Percentiles rank a stretch among this genome's conserved stretches.
phyloP scores from a whole-genome alignment of 495 filamentous ascomycete species.

The Collariella sp. region DNA sequence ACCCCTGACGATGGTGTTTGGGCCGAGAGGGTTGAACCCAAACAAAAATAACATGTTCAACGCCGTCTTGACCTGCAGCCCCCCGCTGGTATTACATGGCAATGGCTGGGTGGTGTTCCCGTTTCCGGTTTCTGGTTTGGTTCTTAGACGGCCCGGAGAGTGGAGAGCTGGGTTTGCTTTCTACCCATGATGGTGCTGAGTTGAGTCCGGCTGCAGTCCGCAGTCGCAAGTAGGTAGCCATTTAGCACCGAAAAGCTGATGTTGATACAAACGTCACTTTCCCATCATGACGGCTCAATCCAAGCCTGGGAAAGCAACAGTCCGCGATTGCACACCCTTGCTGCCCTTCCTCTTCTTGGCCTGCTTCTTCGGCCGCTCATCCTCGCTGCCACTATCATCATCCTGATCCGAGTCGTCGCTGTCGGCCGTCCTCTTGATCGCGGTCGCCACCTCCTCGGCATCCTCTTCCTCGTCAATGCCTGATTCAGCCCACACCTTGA shows the following conservation, averaged over 20 bases:
- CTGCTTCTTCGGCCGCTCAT: constrained; percentile 35
- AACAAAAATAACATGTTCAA: too few relatives aligned
- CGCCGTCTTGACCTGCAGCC: background rate
- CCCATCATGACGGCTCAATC: constrained; percentile 14
- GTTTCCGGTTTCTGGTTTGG: too few relatives aligned
- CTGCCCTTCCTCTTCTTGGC: constrained; percentile 38
- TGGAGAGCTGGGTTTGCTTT: background rate
- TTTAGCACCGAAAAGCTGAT: constrained; percentile 1
- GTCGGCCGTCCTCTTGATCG: constrained; percentile 36
- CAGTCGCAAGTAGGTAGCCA: background rate
- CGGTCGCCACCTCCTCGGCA: constrained; percentile 39
- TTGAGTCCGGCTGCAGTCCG: background rate
- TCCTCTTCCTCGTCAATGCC: constrained; percentile 35
- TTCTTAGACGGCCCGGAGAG: background rate
- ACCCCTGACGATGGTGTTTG: too few relatives aligned
- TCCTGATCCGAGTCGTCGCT: constrained; percentile 31
- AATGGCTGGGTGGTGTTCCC: background rate
- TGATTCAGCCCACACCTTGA: constrained; percentile 70
- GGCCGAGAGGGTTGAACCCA: too few relatives aligned
- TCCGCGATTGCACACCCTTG: constrained; percentile 26
- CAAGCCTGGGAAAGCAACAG: constrained; percentile 26
- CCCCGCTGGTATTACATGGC: background rate
- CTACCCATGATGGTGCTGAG: background rate
- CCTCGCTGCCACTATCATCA: constrained; percentile 32
- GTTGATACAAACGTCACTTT: background rate